Conservation (phyloP, 2,329 filamentous ascomycete genomes). For the Cytospora piceae region DNA sequence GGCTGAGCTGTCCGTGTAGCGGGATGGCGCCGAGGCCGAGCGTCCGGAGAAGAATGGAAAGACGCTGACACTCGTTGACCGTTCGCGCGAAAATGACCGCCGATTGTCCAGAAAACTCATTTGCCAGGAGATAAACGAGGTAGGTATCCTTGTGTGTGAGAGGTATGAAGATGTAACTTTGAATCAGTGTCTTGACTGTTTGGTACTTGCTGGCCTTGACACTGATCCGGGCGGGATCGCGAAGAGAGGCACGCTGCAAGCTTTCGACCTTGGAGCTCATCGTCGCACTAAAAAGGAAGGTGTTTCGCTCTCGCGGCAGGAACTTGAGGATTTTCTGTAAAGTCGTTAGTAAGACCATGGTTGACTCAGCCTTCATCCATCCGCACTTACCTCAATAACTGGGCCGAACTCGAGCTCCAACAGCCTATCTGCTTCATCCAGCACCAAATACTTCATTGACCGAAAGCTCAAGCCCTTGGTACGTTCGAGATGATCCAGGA, state of each 20-base stretch:
- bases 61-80: slow-evolving; percentile 84
- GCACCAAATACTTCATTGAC: slow-evolving; percentile 82
- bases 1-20: slow-evolving; percentile 87
- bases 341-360: neutral
- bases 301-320: slow-evolving; percentile 75
- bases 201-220: slow-evolving; percentile 85
- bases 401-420: slow-evolving; percentile 88
- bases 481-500: slow-evolving; percentile 92
- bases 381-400: slow-evolving; percentile 82
- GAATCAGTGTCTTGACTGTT: slow-evolving; percentile 85
- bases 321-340: slow-evolving; percentile 84
- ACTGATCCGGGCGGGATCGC: slow-evolving; percentile 80
- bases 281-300: slow-evolving; percentile 91
- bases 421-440: slow-evolving; percentile 92
- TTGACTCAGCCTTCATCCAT: neutral
- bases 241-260: slow-evolving; percentile 84
- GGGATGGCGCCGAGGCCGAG: slow-evolving; percentile 91
- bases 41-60: slow-evolving; percentile 79
- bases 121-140: slow-evolving; percentile 76
- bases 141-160: slow-evolving; percentile 89
- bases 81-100: slow-evolving; percentile 92
- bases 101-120: slow-evolving; percentile 84
- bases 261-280: slow-evolving; percentile 94
- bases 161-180: slow-evolving; percentile 85
- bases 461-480: slow-evolving; percentile 93